Percentiles rank a stretch among this genome's conserved stretches.
Conservation (phyloP, 768 basidiomycete species). For the Tylopilus rubrobrunneus region DNA sequence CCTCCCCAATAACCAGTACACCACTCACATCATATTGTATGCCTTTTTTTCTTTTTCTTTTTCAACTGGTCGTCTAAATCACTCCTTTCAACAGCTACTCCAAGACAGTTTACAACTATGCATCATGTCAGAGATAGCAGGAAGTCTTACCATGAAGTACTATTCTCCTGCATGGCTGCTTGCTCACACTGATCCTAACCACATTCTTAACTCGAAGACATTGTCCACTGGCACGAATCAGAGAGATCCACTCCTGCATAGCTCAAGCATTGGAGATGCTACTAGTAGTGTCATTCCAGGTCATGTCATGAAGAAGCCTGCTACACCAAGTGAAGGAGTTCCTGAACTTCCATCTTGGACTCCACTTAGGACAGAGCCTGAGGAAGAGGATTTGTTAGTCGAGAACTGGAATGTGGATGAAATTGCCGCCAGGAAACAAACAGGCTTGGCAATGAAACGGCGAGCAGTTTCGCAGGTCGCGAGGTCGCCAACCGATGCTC, state of each 20-base stretch:
- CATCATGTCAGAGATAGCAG: slow-evolving; percentile 3
- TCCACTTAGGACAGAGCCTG: slow-evolving; percentile 1
- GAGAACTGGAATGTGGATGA: slow-evolving; percentile 12
- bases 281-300: background rate
- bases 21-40: background rate
- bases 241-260: background rate
- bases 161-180: background rate
- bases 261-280: slow-evolving; percentile 2
- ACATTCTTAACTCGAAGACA: slow-evolving; percentile 11
- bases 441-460: background rate
- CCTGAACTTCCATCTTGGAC: slow-evolving; percentile 27
- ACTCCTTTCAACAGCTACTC: background rate
- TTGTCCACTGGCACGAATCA: slow-evolving; percentile 3
- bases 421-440: background rate
- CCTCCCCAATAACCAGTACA: background rate
- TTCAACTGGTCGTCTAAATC: background rate
- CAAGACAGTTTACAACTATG: slow-evolving; percentile 12
- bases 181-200: background rate
- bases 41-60: background rate
- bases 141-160: slow-evolving; percentile 12
- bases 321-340: background rate
- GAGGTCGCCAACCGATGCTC: background rate
- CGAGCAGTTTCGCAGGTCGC: background rate
- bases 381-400: background rate
- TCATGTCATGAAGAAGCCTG: background rate